Conservation (phyloP, 768 basidiomycete species). For the Lactarius sp. region DNA sequence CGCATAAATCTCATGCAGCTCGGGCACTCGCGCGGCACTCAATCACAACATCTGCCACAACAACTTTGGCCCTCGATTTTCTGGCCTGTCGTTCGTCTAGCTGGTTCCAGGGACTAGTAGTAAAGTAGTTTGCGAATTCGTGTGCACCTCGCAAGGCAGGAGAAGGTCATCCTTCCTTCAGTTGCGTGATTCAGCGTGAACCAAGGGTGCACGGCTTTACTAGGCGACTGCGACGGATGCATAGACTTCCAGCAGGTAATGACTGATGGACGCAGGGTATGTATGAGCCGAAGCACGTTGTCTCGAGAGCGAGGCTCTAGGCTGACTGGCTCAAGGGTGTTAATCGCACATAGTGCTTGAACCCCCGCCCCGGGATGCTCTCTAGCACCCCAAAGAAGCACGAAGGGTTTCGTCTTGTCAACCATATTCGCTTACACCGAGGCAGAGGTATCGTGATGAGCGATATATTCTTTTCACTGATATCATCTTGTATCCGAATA, state of each 20-base stretch:
- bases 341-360: constrained; percentile 28
- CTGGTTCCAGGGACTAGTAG: not conserved
- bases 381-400: constrained; percentile 30
- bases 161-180: not conserved
- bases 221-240: constrained; percentile 45
- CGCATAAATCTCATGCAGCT: not conserved
- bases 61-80: not conserved
- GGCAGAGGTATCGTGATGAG: constrained; percentile 40
- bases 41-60: not conserved
- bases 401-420: constrained; percentile 36
- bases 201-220: constrained; percentile 23
- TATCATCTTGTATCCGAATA: constrained; percentile 21
- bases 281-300: not conserved
- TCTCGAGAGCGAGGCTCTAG: not conserved
- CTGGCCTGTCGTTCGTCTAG: not conserved
- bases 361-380: constrained; percentile 35
- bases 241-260: constrained; percentile 38
- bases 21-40: not conserved
- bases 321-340: constrained; percentile 12
- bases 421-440: constrained; percentile 45
- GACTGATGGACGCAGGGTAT: constrained; percentile 28
- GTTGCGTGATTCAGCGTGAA: not conserved
- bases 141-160: not conserved
- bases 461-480: constrained; percentile 39
- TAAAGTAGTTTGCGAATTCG: not conserved